Evolutionary conservation across 1,284 basidiomycete genomes (phyloP).

Genomic region (Chalciporus sp.): DNA sequence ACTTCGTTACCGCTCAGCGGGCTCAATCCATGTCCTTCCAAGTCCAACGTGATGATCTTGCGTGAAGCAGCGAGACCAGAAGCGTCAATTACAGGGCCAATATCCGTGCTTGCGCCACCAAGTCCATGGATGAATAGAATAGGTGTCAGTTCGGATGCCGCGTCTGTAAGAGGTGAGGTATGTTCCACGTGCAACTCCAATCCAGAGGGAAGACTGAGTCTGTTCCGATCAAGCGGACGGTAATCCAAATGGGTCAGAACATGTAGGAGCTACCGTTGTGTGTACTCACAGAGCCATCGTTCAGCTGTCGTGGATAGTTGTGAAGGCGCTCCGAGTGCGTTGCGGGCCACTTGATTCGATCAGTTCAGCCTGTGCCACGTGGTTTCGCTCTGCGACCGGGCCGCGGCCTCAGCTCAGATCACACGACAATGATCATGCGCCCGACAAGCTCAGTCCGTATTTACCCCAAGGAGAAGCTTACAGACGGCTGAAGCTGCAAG

Average conservation of each 20-base stretch:
- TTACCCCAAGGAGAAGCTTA: too few species aligned
- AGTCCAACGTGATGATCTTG: slow-evolving; percentile 20
- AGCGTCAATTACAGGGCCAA: slow-evolving; percentile 8
- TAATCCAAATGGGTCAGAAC: neutral
- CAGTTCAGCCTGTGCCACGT: neutral
- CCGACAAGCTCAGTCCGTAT: too few species aligned
- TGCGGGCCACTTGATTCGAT: neutral
- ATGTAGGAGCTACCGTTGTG: neutral
- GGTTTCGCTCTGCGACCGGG: neutral
- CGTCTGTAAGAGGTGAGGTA: neutral
- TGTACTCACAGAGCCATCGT: slow-evolving; percentile 4
- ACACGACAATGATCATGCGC: too few species aligned
- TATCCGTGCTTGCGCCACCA: slow-evolving; percentile 5
- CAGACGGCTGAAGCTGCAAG: too few species aligned
- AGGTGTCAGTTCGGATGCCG: neutral
- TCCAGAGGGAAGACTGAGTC: slow-evolving; percentile 4
- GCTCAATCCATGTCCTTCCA: slow-evolving; percentile 7
- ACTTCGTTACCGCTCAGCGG: slow-evolving; percentile 17
- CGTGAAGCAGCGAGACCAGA: slow-evolving; percentile 10
- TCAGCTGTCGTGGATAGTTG: neutral
- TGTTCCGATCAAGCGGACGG: slow-evolving; percentile 6
- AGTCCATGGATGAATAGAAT: slow-evolving; percentile 14
- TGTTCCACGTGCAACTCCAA: slow-evolving; percentile 5
- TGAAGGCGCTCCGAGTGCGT: neutral
- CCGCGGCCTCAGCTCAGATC: too few species aligned